phyloP scores from a whole-genome alignment of 345 rosid genomes.

The Arabis hirsuta region DNA sequence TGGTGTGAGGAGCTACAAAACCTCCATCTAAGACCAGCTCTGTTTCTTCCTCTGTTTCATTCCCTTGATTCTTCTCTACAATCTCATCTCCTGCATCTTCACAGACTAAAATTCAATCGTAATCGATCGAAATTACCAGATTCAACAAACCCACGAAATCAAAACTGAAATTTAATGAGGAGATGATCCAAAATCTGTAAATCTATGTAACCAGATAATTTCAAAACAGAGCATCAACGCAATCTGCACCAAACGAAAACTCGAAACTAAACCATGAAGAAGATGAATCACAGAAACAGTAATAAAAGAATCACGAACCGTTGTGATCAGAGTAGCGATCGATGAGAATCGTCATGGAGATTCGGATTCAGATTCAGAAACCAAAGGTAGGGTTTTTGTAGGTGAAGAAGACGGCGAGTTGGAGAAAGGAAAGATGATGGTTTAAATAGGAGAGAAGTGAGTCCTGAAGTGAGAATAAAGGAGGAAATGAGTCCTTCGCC shows the following conservation, averaged over 20 bases:
- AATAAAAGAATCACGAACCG: constrained; percentile 22
- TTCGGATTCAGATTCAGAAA: background rate
- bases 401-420: constrained; percentile 34
- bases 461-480: constrained; percentile 43
- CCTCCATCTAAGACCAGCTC: constrained; percentile 56
- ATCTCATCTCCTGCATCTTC: constrained; percentile 40
- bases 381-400: constrained; percentile 33
- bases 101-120: constrained; percentile 1
- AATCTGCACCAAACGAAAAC: background rate
- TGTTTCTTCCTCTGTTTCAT: constrained; percentile 45
- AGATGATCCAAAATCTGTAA: background rate
- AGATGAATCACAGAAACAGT: background rate
- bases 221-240: background rate
- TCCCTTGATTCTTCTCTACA: constrained; percentile 49
- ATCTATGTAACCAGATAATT: background rate
- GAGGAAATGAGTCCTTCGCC: constrained; percentile 40
- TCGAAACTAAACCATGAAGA: background rate
- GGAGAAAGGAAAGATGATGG: constrained; percentile 14
- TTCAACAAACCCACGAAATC: background rate
- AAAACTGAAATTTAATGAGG: background rate
- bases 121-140: background rate
- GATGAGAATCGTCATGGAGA: constrained; percentile 40
- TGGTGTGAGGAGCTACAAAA: constrained; percentile 64
- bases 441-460: constrained; percentile 19
- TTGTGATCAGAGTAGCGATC: constrained; percentile 28